These are phyloP conservation scores for Synchytrium microbalum DNA, from an alignment of 371 early-diverging fungal genomes.

Conservation along the genomic window DNA sequence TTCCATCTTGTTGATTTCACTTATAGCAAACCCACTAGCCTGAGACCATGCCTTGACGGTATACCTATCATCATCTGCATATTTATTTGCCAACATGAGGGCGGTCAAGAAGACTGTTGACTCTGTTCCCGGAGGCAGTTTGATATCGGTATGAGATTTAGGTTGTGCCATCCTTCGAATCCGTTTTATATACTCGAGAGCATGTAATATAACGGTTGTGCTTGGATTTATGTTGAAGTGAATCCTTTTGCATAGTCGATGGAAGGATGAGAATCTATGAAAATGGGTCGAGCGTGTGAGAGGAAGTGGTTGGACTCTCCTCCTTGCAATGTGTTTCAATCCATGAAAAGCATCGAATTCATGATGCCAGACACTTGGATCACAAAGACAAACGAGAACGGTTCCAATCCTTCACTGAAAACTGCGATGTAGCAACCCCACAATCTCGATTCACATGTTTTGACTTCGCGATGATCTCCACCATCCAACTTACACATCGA, in stretches of 20 bases:
- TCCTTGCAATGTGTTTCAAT: background rate
- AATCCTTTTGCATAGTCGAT: background rate
- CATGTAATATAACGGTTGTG: background rate
- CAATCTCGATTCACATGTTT: background rate
- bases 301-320: background rate
- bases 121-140: constrained; percentile 16
- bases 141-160: background rate
- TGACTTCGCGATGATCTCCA: background rate
- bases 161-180: background rate
- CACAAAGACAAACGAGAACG: background rate
- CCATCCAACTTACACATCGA: background rate
- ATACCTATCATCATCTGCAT: constrained; percentile 20
- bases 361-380: background rate
- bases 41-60: constrained; percentile 53
- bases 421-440: background rate
- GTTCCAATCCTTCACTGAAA: background rate
- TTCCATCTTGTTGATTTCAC: constrained; percentile 65
- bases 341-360: background rate
- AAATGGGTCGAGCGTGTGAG: background rate
- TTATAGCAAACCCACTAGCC: constrained; percentile 54
- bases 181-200: background rate
- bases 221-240: background rate
- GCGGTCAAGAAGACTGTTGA: constrained; percentile 23
- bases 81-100: constrained; percentile 24
- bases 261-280: background rate